phyloP scores from a whole-genome alignment of 2,329 filamentous ascomycete species.

The Aspergillus brasiliensis region DNA sequence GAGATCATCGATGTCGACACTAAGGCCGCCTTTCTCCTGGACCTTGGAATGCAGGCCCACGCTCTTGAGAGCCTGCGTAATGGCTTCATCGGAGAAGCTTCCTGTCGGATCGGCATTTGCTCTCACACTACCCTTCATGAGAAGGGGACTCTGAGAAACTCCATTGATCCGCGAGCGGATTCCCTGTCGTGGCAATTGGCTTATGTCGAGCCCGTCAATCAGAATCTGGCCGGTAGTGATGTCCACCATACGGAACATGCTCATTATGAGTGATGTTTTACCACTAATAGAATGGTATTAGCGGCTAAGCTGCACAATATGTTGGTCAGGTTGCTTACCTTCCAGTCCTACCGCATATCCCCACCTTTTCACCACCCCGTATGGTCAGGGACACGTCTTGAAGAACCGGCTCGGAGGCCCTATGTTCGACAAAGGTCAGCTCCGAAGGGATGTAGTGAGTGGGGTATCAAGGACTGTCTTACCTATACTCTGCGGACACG shows the following conservation, averaged over 20 bases:
- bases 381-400: constrained; percentile 52
- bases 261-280: constrained; percentile 47
- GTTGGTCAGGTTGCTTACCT: constrained; percentile 26
- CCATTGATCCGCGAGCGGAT: constrained; percentile 46
- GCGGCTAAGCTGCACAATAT: constrained; percentile 4
- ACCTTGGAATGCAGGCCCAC: constrained; percentile 43
- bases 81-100: constrained; percentile 32
- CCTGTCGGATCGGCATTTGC: constrained; percentile 44
- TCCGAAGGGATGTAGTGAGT: neutral
- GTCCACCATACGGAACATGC: constrained; percentile 48
- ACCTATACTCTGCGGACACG: constrained; percentile 51
- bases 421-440: constrained; percentile 16
- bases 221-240: constrained; percentile 42
- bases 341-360: constrained; percentile 45
- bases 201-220: constrained; percentile 48
- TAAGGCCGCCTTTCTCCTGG: constrained; percentile 42
- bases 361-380: constrained; percentile 43
- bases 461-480: neutral
- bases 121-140: constrained; percentile 45
- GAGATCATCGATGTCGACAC: constrained; percentile 50
- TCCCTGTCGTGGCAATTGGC: constrained; percentile 39
- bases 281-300: constrained; percentile 32
- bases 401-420: constrained; percentile 42
- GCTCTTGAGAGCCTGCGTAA: constrained; percentile 40
- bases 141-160: constrained; percentile 48